Percentiles rank a stretch among this genome's conserved stretches.
Conservation (phyloP, 345 rosid genomes). For the Acer campestre region DNA sequence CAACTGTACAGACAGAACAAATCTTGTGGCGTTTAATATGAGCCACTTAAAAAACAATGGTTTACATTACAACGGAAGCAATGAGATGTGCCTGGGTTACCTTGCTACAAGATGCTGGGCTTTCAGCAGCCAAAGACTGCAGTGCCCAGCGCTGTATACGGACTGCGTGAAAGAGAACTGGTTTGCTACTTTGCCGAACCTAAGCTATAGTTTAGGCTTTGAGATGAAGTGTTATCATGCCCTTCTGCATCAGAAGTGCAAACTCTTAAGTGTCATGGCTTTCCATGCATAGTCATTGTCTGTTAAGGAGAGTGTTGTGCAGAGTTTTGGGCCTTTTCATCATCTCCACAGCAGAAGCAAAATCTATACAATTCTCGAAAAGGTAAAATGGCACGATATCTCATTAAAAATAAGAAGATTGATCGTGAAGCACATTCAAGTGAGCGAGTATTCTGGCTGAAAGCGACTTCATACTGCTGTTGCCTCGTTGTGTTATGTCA, state of each 20-base stretch:
- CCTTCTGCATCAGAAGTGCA: not conserved
- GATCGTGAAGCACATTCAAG: constrained; percentile 62
- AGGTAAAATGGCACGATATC: not conserved
- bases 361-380: not conserved
- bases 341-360: not conserved
- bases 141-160: not conserved
- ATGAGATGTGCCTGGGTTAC: constrained; percentile 7
- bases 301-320: not conserved
- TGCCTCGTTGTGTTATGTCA: constrained; percentile 70
- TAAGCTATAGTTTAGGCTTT: not conserved
- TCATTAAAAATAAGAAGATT: constrained; percentile 63
- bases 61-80: constrained; percentile 12
- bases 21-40: constrained; percentile 23
- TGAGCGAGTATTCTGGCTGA: constrained; percentile 71
- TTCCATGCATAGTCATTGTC: not conserved
- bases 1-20: constrained; percentile 32
- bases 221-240: constrained; percentile 12
- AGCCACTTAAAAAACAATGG: constrained; percentile 17
- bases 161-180: not conserved
- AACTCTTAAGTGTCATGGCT: not conserved
- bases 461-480: constrained; percentile 54
- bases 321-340: not conserved
- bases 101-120: not conserved
- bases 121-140: not conserved
- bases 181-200: not conserved